Conservation (phyloP, 2,329 filamentous ascomycete genomes). For the Ophiostoma fasciatum region DNA sequence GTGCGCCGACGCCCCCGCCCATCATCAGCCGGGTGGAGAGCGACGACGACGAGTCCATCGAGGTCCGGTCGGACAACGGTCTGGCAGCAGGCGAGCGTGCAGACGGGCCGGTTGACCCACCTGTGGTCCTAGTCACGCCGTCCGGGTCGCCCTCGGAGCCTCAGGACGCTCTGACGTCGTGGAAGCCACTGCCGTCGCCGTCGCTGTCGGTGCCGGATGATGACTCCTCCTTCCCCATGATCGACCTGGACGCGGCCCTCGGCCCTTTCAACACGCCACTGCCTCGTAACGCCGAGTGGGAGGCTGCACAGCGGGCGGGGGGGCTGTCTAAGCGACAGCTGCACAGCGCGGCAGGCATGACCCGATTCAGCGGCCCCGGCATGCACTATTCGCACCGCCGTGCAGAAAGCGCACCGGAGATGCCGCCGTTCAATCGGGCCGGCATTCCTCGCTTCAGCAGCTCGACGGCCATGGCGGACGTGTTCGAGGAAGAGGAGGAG, state of each 20-base stretch:
- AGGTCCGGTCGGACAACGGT: conserved; percentile 15
- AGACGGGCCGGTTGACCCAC: conserved; percentile 11
- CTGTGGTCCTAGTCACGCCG: conserved; percentile 27
- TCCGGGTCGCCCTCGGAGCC: conserved; percentile 19
- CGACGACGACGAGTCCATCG: conserved; percentile 16
- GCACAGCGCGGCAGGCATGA: conserved; percentile 62
- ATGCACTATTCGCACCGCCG: conserved; percentile 63
- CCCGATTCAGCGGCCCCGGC: conserved; percentile 51
- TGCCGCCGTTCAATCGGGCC: conserved; percentile 58
- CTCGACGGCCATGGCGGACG: conserved; percentile 66
- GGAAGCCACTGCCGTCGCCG: conserved; percentile 22
- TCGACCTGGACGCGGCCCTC: conserved; percentile 86
- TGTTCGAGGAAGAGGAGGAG: conserved; percentile 75
- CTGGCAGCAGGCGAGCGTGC: conserved; percentile 14
- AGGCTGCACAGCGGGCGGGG: conserved; percentile 46
- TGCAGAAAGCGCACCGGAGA: conserved; percentile 66
- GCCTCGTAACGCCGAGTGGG: conserved; percentile 47
- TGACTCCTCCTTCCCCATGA: conserved; percentile 62
- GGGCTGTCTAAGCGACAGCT: conserved; percentile 49
- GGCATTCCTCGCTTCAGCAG: conserved; percentile 48
- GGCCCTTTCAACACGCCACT: conserved; percentile 80
- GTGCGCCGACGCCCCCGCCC: conserved; percentile 33
- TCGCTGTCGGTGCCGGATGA: conserved; percentile 28
- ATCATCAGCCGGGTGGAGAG: conserved; percentile 16
- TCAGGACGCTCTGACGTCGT: conserved; percentile 11